Evolutionary conservation across 306 rosid species (phyloP), one percentile per base, ranked within the genome.

Genomic region (Quillaja saponaria): DNA sequence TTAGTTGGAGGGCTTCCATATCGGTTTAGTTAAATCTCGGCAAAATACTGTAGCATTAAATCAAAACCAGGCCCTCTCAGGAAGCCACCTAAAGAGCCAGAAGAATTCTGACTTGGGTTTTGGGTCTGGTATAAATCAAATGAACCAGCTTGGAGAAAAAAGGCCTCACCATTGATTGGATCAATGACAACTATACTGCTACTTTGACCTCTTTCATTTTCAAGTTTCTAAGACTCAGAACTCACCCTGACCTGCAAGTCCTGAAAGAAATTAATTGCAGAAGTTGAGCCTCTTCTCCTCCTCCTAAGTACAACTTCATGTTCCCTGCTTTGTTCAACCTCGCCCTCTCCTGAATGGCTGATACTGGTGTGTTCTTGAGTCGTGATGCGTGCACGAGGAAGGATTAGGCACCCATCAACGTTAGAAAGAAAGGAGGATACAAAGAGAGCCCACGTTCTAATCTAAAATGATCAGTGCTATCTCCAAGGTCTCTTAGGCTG

Each of bases 1-100:
- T 67, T 68, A 0, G 97, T 81, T 0, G 97, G 97, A 8, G 91
- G 97, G 34, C 82, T 86, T 6, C 82, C 80, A 58, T 84, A 84
- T 14, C 87, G 66, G 47, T 75, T 81, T 1, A 79, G 83, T n/a
- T 78, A 85, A 53, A 80, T 82, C 54, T 82, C 91, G 3, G 87
- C 85, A 84, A 90, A 67, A 49, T 80, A 87, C 44, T 84, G 87
- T 18, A 86, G 68, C 57, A 90, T 66, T 50, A 86, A 17, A 58
- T 87, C 95, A 55, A 84, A 81, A 35, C 95, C 87, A 53, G 85
- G 89, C 4, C 86, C 97, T 7, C 70, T 62, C 25, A 79, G 81
- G 67, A 82, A 79, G 66, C 84, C 91, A 34, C 89, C 87, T n/a
- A 84, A 61, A 13, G 96, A 71, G 1, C 88, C 79, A 5, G 78